Evolutionary conservation across 2,329 filamentous ascomycete genomes (phyloP).

Genomic region (Penicillium decumbens): DNA sequence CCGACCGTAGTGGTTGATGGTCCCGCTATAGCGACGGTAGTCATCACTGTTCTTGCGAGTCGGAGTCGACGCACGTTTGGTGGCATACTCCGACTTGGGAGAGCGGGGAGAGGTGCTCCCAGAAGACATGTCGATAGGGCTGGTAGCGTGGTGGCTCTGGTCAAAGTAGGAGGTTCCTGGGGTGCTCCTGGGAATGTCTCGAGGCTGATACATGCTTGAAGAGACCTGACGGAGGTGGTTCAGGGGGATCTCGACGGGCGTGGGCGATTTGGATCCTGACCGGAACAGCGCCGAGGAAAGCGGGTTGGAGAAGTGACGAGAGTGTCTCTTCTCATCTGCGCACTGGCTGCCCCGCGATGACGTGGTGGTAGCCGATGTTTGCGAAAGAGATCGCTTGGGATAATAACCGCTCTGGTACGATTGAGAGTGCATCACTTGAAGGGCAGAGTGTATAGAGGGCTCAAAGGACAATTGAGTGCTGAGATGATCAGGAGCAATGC

Average conservation of each 20-base stretch:
- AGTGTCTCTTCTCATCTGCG: constrained; percentile 15
- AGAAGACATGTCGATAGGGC: constrained; percentile 21
- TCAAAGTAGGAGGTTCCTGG: constrained; percentile 13
- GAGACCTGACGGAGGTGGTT: constrained; percentile 6
- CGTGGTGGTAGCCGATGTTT: constrained; percentile 17
- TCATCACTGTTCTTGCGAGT: constrained; percentile 30
- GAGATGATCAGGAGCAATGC: neutral
- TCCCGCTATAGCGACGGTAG: constrained; percentile 39
- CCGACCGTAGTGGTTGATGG: constrained; percentile 45
- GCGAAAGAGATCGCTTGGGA: constrained; percentile 19
- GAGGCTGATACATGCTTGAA: constrained; percentile 8
- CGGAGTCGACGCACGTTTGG: constrained; percentile 19
- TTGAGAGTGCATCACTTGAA: constrained; percentile 16
- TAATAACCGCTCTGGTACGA: constrained; percentile 8
- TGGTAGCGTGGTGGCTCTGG: constrained; percentile 14
- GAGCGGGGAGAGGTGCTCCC: constrained; percentile 14
- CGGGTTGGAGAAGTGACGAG: constrained; percentile 9
- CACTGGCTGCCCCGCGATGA: constrained; percentile 16
- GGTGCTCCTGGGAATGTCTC: constrained; percentile 17
- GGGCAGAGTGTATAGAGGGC: constrained; percentile 1
- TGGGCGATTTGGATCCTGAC: constrained; percentile 21
- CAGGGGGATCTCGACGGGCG: constrained; percentile 17
- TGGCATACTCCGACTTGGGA: constrained; percentile 12
- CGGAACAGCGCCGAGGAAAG: constrained; percentile 18
- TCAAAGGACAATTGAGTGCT: neutral